These are phyloP conservation scores for Tetraselmis striata DNA, from an alignment of 139 green algal species.

Conservation along the genomic window DNA sequence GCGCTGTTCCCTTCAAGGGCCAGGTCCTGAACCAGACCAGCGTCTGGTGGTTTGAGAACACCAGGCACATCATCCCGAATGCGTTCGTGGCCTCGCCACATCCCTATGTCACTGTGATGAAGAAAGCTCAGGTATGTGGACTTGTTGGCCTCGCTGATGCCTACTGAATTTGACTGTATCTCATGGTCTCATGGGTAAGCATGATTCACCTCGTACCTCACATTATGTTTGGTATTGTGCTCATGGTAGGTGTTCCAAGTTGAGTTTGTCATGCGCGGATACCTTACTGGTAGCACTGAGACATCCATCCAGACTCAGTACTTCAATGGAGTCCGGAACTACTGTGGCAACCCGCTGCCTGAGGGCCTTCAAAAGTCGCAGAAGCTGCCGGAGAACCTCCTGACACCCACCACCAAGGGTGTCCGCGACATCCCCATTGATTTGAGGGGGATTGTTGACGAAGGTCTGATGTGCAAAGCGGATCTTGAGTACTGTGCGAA, in stretches of 20 bases:
- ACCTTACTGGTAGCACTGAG: constrained; percentile 91
- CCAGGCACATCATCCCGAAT: constrained; percentile 81
- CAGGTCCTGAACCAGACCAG: constrained; percentile 94
- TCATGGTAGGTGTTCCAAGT: constrained; percentile 93
- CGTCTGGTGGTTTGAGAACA: constrained; percentile 92
- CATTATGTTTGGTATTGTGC: no score
- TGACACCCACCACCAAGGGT: constrained; percentile 95
- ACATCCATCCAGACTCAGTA: constrained; percentile 99
- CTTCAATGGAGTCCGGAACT: constrained; percentile 69
- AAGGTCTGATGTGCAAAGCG: constrained; percentile 75
- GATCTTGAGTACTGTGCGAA: constrained; percentile 33
- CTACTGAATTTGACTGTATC: no score
- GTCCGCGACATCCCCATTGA: constrained; percentile 85
- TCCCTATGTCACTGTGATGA: constrained; percentile 90
- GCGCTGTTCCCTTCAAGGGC: constrained; percentile 89
- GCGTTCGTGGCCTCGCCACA: constrained; percentile 77
- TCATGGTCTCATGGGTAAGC: no score
- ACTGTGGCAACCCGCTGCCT: constrained; percentile 93
- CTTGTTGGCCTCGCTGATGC: no score
- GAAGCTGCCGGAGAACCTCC: constrained; percentile 67
- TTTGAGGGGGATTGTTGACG: constrained; percentile 57
- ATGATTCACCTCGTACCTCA: no score
- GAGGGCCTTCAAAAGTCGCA: constrained; percentile 96
- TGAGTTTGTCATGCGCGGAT: constrained; percentile 95
- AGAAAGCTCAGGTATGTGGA: constrained; percentile 68